A percentile compares a stretch with the other conserved stretches of the same genome.
Evolutionary conservation across 176 grass and related monocot species (phyloP).

Genomic region (Aegilops sharonensis): DNA sequence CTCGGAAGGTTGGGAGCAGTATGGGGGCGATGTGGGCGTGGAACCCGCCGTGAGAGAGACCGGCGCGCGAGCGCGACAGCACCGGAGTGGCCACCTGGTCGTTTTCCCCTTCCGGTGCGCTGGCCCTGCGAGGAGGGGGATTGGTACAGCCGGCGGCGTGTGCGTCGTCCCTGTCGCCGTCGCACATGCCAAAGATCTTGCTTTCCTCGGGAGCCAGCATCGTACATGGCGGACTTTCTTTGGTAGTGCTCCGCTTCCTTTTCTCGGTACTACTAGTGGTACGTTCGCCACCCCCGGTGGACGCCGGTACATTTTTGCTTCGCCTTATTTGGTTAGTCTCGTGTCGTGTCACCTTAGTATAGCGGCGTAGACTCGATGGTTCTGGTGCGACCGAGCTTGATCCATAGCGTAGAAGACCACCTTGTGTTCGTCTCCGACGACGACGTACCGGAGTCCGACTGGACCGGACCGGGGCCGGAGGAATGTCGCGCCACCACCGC

Average conservation of each 20-base stretch:
- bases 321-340: neutral
- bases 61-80: neutral
- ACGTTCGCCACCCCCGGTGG: too few relatives aligned
- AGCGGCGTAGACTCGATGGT: neutral
- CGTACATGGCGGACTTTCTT: neutral
- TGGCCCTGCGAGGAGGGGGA: neutral
- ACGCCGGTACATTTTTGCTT: neutral
- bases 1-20: neutral
- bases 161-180: slow-evolving; percentile 4
- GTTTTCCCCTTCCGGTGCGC: slow-evolving; percentile 3
- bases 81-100: slow-evolving; percentile 20
- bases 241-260: neutral
- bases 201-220: neutral
- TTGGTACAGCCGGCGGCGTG: neutral
- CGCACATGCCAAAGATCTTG: neutral
- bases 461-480: neutral
- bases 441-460: neutral
- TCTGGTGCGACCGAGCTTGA: neutral
- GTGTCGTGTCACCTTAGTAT: neutral
- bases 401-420: too few relatives aligned
- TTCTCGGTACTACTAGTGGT: neutral
- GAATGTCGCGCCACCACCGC: neutral
- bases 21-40: neutral
- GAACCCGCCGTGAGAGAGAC: neutral
- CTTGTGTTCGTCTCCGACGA: neutral